Base-by-base conservation (phyloP, 768 basidiomycete genomes). In the Pleurotus citrinopileatus region DNA sequence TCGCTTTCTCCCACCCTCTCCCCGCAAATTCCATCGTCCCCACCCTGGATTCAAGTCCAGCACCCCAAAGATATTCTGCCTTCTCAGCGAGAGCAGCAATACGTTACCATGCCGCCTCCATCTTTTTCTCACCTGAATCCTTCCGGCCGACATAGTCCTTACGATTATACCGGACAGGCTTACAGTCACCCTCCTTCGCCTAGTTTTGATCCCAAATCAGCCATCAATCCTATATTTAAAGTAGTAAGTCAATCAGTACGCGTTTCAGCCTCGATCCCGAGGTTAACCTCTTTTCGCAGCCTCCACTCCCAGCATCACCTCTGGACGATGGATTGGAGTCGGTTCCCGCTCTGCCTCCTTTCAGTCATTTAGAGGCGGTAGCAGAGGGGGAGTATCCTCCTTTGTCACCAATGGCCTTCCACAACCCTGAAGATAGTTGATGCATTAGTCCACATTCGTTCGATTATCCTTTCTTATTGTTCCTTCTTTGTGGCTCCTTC, bases 181-280 rank as follows among this genome's bases (percentile, higher is more conserved):
- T 76, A 50, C 77, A 80, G 79, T 43, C 79, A 82, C 61, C 82
- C 86, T 15, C 79, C 86, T 47, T 83, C 81, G 60, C 79, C 86
- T 29, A 77, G 77, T 43, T 70, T 78, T 51, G 81, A 80, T 13
- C 77, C 88, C 32, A 86, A 84, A 64, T 81, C 84, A 42, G 79
- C 77, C 28, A 89, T 91, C 64, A 91, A 93, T 68, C 89, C 91
- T 25, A 91, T 92, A 66, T 93, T 93, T 77, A 87, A 89, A 81
- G 90, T 93, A 75, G 91, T 92, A 73, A 76, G 91, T 83, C 70
- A 57, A 64, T 22, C n/a, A 15, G 69, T 34, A 64, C 29, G 13
- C 13, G 22, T 36, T 13, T 20, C 34, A 20, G 48, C n/a, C 23
- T 7, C 15, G 19, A 25, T 26, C 19, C 15, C 32, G 29, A 37